These are phyloP conservation scores for Pecoramyces ruminantium DNA, from an alignment of 192 early-diverging fungal genomes.

Conservation along the genomic window DNA sequence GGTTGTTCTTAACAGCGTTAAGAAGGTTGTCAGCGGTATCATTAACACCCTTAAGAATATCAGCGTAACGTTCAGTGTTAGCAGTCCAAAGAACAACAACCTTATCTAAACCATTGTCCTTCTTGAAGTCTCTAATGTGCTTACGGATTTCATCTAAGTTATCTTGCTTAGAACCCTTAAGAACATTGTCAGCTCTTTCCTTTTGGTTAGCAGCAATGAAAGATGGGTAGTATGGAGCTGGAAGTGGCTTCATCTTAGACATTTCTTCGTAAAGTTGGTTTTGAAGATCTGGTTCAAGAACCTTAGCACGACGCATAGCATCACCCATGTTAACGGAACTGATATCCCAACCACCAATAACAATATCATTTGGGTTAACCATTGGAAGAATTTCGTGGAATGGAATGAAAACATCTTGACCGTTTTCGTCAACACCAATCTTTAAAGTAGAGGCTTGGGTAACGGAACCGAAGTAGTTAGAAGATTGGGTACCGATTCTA, in stretches of 20 bases:
- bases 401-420: slow-evolving; percentile 81
- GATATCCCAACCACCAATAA: slow-evolving; percentile 98
- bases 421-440: too few relatives aligned
- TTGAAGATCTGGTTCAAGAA: slow-evolving; percentile 92
- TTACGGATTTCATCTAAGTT: slow-evolving; percentile 84
- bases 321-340: slow-evolving; percentile 66
- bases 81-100: too few relatives aligned
- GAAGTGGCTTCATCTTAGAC: slow-evolving; percentile 63
- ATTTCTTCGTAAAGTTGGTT: slow-evolving; percentile 74
- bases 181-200: too few relatives aligned
- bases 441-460: slow-evolving; percentile 91
- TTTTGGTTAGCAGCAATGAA: slow-evolving; percentile 98
- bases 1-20: slow-evolving; percentile 54
- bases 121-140: slow-evolving; percentile 94
- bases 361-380: slow-evolving; percentile 90
- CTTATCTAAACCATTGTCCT: slow-evolving; percentile 73
- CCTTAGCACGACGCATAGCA: slow-evolving; percentile 83
- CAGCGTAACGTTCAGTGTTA: slow-evolving; percentile 90
- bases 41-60: too few relatives aligned
- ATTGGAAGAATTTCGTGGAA: slow-evolving; percentile 87
- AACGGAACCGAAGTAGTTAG: slow-evolving; percentile 96
- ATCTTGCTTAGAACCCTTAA: slow-evolving; percentile 67
- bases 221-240: slow-evolving; percentile 96
- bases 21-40: too few relatives aligned
- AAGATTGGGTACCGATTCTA: slow-evolving; percentile 72